These are phyloP conservation scores for Hyaloscypha finlandica DNA, from an alignment of 495 filamentous ascomycete species.

Conservation along the genomic window DNA sequence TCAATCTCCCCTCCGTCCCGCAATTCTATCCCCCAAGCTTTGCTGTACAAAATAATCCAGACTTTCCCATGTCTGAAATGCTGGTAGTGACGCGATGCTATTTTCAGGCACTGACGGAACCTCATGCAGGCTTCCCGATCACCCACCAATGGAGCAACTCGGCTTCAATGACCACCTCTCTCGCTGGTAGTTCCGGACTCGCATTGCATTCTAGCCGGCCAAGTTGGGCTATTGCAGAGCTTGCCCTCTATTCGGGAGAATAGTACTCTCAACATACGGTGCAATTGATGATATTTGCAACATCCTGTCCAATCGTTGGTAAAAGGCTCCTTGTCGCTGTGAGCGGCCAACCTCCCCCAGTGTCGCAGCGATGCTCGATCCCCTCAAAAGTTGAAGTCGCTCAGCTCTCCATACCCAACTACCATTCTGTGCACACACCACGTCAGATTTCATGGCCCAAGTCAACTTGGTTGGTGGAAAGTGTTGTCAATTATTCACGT, in stretches of 20 bases:
- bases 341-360: too few species aligned
- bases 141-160: not conserved
- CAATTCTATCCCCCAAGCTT: not conserved
- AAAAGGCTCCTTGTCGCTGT: too few species aligned
- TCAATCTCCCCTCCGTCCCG: not conserved
- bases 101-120: not conserved
- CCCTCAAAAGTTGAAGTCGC: too few species aligned
- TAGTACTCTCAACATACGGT: too few species aligned
- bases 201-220: too few species aligned
- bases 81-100: not conserved
- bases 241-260: too few species aligned
- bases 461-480: not conserved
- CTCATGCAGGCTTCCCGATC: not conserved
- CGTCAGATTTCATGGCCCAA: not conserved
- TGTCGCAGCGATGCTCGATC: too few species aligned
- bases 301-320: too few species aligned
- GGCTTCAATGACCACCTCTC: not conserved
- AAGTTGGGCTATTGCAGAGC: too few species aligned
- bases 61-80: not conserved
- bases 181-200: not conserved
- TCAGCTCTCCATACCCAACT: too few species aligned
- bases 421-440: not conserved
- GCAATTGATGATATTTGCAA: too few species aligned
- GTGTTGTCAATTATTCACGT: not conserved
- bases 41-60: not conserved